Evolutionary conservation across 768 basidiomycete species (phyloP).

Genomic region (Russula sp.): DNA sequence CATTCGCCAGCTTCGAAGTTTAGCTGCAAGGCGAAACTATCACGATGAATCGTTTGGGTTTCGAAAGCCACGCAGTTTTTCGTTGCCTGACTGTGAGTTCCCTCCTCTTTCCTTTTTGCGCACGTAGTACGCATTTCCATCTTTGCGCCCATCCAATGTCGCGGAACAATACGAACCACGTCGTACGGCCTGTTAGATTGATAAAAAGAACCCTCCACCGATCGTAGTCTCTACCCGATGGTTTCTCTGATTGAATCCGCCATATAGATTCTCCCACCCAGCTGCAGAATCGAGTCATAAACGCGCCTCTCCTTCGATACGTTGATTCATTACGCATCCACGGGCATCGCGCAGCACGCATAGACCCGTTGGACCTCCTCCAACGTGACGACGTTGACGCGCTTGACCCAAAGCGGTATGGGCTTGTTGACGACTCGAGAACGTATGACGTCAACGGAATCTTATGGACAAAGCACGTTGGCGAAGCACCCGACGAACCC

Average conservation of each 20-base stretch:
- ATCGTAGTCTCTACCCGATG: background rate
- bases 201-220: background rate
- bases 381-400: slow-evolving; percentile 76
- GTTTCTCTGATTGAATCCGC: background rate
- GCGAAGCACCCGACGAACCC: slow-evolving; percentile 25
- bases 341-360: slow-evolving; percentile 75
- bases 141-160: background rate
- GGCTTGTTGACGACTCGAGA: slow-evolving; percentile 45
- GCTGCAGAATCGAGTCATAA: slow-evolving; percentile 56
- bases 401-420: slow-evolving; percentile 70
- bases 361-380: slow-evolving; percentile 85
- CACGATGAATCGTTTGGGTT: slow-evolving; percentile 80
- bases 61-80: slow-evolving; percentile 53
- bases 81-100: slow-evolving; percentile 62
- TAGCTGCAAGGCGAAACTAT: slow-evolving; percentile 34
- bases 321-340: slow-evolving; percentile 84
- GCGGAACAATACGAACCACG: background rate
- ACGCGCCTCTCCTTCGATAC: slow-evolving; percentile 78
- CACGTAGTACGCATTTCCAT: background rate
- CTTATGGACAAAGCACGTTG: slow-evolving; percentile 58
- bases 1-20: background rate
- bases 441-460: slow-evolving; percentile 75
- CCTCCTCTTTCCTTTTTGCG: background rate
- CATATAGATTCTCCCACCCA: slow-evolving; percentile 31
- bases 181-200: background rate